Evolutionary conservation across 768 basidiomycete species (phyloP).

Genomic region (Trametes villosa): DNA sequence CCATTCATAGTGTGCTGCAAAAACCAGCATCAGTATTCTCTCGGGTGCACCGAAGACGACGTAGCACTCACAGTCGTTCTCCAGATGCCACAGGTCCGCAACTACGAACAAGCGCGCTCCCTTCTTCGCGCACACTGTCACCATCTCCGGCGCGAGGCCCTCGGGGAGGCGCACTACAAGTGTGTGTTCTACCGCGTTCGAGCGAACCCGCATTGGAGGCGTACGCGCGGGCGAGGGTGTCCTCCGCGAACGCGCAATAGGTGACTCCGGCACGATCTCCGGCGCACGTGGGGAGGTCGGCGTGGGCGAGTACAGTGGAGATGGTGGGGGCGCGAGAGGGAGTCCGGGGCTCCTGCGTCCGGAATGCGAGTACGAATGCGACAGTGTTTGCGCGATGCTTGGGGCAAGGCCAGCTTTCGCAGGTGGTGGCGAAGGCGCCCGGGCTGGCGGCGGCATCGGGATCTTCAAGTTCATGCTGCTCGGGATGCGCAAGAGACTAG

Average conservation of each 20-base stretch:
- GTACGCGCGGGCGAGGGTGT: constrained; percentile 19
- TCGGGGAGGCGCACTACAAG: constrained; percentile 54
- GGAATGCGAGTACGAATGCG: not conserved
- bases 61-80: constrained; percentile 55
- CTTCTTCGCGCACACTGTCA: constrained; percentile 62
- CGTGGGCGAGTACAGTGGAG: not conserved
- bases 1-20: constrained; percentile 65
- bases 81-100: constrained; percentile 67
- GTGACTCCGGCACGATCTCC: constrained; percentile 16
- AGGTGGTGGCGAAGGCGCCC: not conserved
- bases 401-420: too few relatives aligned
- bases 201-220: constrained; percentile 52
- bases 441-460: not conserved
- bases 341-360: not conserved
- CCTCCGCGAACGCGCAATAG: constrained; percentile 15
- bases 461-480: not conserved
- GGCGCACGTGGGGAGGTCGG: constrained; percentile 1
- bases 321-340: not conserved
- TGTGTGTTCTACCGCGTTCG: constrained; percentile 45
- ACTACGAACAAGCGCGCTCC: constrained; percentile 60
- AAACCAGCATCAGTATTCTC: not conserved
- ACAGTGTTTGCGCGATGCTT: not conserved
- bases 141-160: constrained; percentile 60
- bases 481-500: not conserved
- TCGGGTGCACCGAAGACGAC: not conserved